Conservation (phyloP, 1,139 yeast species). For the Zygosaccharomyces pseudobailii region DNA sequence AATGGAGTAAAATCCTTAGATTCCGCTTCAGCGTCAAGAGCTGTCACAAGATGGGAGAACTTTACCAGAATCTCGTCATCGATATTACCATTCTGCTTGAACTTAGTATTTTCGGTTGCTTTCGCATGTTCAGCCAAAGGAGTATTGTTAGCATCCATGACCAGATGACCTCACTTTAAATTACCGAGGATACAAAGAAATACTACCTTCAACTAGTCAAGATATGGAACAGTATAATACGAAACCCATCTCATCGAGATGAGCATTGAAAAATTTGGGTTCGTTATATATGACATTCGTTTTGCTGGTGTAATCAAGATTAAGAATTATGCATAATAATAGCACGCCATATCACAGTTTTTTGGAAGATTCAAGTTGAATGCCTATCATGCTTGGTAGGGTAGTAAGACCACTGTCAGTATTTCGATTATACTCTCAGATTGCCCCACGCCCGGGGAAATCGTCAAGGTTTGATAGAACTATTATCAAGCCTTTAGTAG, state of each 20-base stretch:
- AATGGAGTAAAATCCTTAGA: slow-evolving; percentile 28
- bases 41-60: slow-evolving; percentile 20
- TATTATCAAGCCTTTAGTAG: slow-evolving; percentile 31
- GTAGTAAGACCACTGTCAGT: neutral
- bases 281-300: neutral
- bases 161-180: neutral
- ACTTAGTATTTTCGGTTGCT: slow-evolving; percentile 7
- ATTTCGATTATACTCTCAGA: slow-evolving; percentile 5
- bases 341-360: neutral
- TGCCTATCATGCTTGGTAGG: neutral
- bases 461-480: slow-evolving; percentile 32
- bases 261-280: slow-evolving; percentile 3
- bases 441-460: slow-evolving; percentile 3
- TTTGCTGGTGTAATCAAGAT: neutral
- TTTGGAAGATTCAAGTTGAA: neutral
- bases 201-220: neutral
- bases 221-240: neutral
- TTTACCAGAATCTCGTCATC: slow-evolving; percentile 31
- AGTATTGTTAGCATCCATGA: neutral
- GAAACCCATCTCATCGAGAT: neutral
- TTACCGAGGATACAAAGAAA: neutral
- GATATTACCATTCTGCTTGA: slow-evolving; percentile 16
- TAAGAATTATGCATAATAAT: neutral
- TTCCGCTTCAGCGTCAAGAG: slow-evolving; percentile 20
- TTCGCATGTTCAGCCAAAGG: slow-evolving; percentile 1